These are phyloP conservation scores for Aspergillus nanangensis DNA, from an alignment of 495 filamentous ascomycete genomes.

Conservation along the genomic window DNA sequence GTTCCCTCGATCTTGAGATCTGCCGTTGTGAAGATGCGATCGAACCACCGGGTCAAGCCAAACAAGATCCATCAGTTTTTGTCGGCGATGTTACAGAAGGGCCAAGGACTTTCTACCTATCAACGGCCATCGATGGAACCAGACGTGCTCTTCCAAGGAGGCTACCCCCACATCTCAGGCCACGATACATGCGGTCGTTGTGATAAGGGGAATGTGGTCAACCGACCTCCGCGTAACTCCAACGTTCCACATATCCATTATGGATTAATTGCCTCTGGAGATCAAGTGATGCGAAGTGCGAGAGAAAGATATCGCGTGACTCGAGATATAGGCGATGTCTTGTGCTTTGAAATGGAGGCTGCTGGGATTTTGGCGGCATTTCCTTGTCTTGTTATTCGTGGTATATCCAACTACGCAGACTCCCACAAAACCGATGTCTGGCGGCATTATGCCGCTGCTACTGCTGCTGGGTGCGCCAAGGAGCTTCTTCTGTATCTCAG, in stretches of 20 bases:
- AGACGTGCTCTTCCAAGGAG: background rate
- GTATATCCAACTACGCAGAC: background rate
- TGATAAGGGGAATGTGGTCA: background rate
- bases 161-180: background rate
- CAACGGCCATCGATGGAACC: background rate
- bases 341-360: background rate
- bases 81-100: too few species aligned
- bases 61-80: background rate
- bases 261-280: slow-evolving; percentile 4
- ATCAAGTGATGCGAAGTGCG: background rate
- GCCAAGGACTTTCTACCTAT: background rate
- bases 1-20: background rate
- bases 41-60: background rate
- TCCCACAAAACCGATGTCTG: background rate
- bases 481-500: background rate
- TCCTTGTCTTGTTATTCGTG: background rate
- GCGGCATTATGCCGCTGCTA: background rate
- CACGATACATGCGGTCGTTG: background rate
- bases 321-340: background rate
- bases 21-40: background rate
- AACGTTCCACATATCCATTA: background rate
- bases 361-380: background rate
- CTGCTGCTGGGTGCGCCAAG: background rate
- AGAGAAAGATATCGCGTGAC: background rate
- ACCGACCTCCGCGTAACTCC: background rate